These are phyloP conservation scores for Coelastrella sp. DNA, from an alignment of 139 green algal species.

Conservation along the genomic window DNA sequence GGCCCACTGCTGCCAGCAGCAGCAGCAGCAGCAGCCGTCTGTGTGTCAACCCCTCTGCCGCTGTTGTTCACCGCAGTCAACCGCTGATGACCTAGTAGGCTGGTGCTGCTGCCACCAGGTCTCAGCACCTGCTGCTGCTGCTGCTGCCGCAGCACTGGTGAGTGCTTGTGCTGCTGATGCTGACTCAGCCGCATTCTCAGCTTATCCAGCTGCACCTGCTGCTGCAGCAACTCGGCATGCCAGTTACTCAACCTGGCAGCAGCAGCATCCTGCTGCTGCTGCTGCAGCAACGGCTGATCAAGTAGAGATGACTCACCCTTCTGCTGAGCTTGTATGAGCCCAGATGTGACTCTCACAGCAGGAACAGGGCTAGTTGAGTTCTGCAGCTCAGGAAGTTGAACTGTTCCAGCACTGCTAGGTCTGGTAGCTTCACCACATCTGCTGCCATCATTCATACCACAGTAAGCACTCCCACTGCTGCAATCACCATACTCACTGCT, in stretches of 20 bases:
- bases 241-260: conserved; percentile 20
- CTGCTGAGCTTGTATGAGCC: not conserved
- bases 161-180: conserved; percentile 28
- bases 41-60: not conserved
- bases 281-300: not conserved
- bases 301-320: not conserved
- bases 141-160: not conserved
- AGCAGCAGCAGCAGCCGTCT: not conserved
- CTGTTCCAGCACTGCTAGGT: not conserved
- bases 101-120: not conserved
- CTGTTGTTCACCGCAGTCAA: not conserved
- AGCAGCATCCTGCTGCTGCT: not conserved
- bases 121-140: not conserved
- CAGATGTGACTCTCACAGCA: not conserved
- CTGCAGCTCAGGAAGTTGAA: not conserved
- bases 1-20: not conserved
- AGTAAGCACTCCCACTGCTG: not conserved
- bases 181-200: conserved; percentile 19
- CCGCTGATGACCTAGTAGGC: not conserved
- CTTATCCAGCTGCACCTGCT: conserved; percentile 31
- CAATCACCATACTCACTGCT: conserved; percentile 17
- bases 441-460: not conserved
- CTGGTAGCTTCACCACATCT: not conserved
- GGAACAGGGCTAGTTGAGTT: conserved; percentile 7
- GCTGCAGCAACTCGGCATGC: conserved; percentile 43